phyloP scores from a whole-genome alignment of 2,329 filamentous ascomycete species.

The Sarocladium kiliense region DNA sequence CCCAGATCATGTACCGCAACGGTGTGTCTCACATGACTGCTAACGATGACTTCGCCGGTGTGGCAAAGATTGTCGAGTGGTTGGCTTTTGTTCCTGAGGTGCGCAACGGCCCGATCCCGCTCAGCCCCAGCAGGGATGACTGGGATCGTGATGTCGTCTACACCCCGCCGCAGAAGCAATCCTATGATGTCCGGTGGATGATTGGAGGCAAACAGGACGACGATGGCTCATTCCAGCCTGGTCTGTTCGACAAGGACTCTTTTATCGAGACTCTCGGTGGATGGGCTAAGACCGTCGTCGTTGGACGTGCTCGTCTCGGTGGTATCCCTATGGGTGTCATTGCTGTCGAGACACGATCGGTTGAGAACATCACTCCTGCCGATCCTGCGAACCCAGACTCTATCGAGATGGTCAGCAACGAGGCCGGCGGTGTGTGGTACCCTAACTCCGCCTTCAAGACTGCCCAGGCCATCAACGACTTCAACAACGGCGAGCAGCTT shows the following conservation, averaged over 20 bases:
- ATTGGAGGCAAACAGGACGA: constrained; percentile 82
- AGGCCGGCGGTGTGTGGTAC: constrained; percentile 99
- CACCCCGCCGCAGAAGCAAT: constrained; percentile 73
- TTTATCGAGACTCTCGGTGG: constrained; percentile 96
- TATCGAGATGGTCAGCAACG: constrained; percentile 88
- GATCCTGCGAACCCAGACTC: constrained; percentile 98
- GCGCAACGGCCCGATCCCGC: constrained; percentile 88
- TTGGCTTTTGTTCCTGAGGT: constrained; percentile 95
- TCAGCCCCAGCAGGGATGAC: constrained; percentile 74
- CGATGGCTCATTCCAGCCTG: constrained; percentile 65
- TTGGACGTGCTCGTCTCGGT: constrained; percentile 91
- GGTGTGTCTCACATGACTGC: constrained; percentile 99
- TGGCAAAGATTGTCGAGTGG: constrained; percentile 97
- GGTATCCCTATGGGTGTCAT: constrained; percentile 99
- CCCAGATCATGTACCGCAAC: constrained; percentile 99
- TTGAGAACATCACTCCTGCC: constrained; percentile 94
- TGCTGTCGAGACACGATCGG: constrained; percentile 87
- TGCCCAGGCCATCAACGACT: constrained; percentile 96
- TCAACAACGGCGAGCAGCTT: constrained; percentile 98
- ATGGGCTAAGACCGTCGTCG: constrained; percentile 95
- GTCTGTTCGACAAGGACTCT: constrained; percentile 93
- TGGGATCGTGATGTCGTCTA: constrained; percentile 94
- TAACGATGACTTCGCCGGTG: constrained; percentile 94
- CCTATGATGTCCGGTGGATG: constrained; percentile 91
- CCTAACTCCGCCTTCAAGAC: constrained; percentile 99